These are phyloP conservation scores for Sanguinoderma infundibulare DNA, from an alignment of 1,284 basidiomycete genomes.

Conservation along the genomic window DNA sequence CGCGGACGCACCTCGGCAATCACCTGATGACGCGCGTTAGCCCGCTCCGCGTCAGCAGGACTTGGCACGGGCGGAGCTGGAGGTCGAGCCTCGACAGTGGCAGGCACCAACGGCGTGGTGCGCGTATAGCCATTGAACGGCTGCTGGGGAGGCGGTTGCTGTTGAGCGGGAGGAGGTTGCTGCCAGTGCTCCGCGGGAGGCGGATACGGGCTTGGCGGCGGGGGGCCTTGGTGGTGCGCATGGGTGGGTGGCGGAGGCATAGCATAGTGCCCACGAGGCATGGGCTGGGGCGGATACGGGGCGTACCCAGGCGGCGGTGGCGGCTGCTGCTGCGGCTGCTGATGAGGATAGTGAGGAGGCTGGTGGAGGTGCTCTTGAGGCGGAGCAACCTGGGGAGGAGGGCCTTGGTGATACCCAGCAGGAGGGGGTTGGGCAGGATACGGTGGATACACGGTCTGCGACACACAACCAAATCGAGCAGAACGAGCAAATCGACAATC, in stretches of 20 bases:
- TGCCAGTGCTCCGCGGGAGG: slow-evolving; percentile 41
- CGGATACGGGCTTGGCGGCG: slow-evolving; percentile 27
- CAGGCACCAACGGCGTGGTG: slow-evolving; percentile 39
- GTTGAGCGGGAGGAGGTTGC: slow-evolving; percentile 27
- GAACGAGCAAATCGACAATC: slow-evolving; percentile 22
- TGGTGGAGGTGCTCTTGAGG: slow-evolving; percentile 34
- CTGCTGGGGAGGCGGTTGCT: slow-evolving; percentile 24
- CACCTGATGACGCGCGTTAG: slow-evolving; percentile 26
- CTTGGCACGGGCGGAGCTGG: slow-evolving; percentile 11
- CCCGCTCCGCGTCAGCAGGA: slow-evolving; percentile 25
- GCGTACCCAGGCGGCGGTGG: slow-evolving; percentile 25
- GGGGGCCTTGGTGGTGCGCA: slow-evolving; percentile 34
- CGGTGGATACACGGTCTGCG: slow-evolving; percentile 33
- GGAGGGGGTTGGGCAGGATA: slow-evolving; percentile 35
- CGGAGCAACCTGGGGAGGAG: slow-evolving; percentile 25
- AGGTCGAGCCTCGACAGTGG: slow-evolving; percentile 38
- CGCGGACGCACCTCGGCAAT: slow-evolving; percentile 26
- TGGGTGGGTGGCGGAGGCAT: slow-evolving; percentile 33
- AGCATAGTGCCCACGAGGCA: slow-evolving; percentile 29
- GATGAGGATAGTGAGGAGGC: slow-evolving; percentile 28
- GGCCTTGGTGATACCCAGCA: slow-evolving; percentile 30
- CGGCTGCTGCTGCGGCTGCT: neutral
- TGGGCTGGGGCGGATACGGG: slow-evolving; percentile 30
- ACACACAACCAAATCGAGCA: slow-evolving; percentile 20
- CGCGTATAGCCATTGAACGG: slow-evolving; percentile 31